These are phyloP conservation scores for Xylariales sp. DNA, from an alignment of 2,329 filamentous ascomycete genomes.

Conservation along the genomic window DNA sequence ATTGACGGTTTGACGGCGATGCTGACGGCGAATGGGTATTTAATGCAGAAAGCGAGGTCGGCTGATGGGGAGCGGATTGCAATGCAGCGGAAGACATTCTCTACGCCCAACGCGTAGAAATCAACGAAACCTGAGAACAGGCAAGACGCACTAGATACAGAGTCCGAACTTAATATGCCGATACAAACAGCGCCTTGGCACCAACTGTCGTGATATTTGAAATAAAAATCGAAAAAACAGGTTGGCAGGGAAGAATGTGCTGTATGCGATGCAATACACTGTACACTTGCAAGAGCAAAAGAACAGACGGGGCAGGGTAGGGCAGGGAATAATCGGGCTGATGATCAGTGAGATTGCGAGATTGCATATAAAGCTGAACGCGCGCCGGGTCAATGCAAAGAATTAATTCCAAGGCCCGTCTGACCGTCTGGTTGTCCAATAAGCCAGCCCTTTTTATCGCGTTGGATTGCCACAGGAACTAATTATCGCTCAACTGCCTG, in stretches of 20 bases:
- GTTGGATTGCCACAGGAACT: conserved; percentile 21
- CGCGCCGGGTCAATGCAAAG: conserved; percentile 36
- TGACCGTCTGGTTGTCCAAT: conserved; percentile 36
- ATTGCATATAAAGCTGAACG: conserved; percentile 35
- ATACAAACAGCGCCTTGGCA: conserved; percentile 16
- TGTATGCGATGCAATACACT: conserved; percentile 31
- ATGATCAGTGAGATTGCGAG: conserved; percentile 28
- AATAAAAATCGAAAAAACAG: conserved; percentile 18
- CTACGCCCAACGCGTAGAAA: conserved; percentile 50
- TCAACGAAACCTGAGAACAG: conserved; percentile 13
- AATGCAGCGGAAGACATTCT: conserved; percentile 74
- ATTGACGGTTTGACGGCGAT: conserved; percentile 63
- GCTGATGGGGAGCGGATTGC: conserved; percentile 68
- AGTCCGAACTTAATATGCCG: conserved; percentile 4
- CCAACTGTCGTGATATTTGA: conserved; percentile 16
- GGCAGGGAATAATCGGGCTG: conserved; percentile 27
- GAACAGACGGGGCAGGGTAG: conserved; percentile 13
- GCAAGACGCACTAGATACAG: conserved; percentile 22
- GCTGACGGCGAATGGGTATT: conserved; percentile 60
- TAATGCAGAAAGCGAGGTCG: conserved; percentile 58
- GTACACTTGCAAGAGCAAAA: conserved; percentile 29
- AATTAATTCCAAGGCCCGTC: conserved; percentile 32
- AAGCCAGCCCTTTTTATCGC: conserved; percentile 18
- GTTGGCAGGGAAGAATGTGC: conserved; percentile 21
- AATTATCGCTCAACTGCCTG: conserved; percentile 19